phyloP scores from a whole-genome alignment of 1,284 basidiomycete species.

The Ganoderma multipileum region DNA sequence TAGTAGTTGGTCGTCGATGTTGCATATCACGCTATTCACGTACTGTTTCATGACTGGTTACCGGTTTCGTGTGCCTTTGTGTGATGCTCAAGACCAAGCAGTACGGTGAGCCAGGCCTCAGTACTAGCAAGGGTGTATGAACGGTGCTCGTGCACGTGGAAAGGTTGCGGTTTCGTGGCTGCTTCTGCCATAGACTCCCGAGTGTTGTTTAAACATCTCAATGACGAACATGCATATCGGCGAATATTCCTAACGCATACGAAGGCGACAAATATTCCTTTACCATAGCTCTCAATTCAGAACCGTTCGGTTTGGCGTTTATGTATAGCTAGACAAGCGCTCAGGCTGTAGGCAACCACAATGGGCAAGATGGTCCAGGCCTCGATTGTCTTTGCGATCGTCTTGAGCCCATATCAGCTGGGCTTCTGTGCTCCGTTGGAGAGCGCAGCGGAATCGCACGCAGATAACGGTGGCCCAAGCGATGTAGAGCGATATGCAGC shows the following conservation, averaged over 20 bases:
- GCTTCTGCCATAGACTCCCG: too few species aligned
- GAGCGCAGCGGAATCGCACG: not conserved
- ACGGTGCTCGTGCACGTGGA: too few species aligned
- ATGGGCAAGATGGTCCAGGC: not conserved
- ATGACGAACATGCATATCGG: too few species aligned
- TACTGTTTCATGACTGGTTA: slow-evolving; percentile 28
- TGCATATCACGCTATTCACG: slow-evolving; percentile 34
- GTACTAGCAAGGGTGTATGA: too few species aligned
- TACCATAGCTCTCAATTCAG: too few species aligned
- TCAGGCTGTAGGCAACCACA: not conserved
- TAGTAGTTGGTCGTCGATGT: slow-evolving; percentile 31
- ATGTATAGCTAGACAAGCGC: not conserved
- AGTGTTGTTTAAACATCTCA: too few species aligned
- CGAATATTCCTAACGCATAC: too few species aligned
- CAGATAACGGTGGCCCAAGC: slow-evolving; percentile 3
- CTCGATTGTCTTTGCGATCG: not conserved
- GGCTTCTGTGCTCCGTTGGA: not conserved
- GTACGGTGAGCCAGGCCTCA: too few species aligned
- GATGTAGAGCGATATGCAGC: slow-evolving; percentile 10
- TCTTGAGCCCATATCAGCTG: not conserved
- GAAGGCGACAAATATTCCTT: too few species aligned
- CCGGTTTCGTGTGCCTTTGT: not conserved
- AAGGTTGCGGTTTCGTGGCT: too few species aligned
- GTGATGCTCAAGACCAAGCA: not conserved
- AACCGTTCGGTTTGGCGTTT: too few species aligned